Percentiles rank a stretch among this genome's conserved stretches.
Evolutionary conservation across 2,329 filamentous ascomycete species (phyloP).

Genomic region (Xylariaceae sp.): DNA sequence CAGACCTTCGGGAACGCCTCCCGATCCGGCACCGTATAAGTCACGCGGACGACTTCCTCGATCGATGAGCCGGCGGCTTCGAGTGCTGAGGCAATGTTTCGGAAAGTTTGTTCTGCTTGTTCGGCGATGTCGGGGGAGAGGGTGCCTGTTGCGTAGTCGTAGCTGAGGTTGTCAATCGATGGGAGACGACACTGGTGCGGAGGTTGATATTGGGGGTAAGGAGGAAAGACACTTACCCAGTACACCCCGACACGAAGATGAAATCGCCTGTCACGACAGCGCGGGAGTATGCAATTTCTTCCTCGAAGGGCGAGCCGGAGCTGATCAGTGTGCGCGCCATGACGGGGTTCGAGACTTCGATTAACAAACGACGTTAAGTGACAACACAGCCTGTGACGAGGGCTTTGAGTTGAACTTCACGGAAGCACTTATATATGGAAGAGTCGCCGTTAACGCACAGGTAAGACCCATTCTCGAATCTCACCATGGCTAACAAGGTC

Average conservation of each 20-base stretch:
- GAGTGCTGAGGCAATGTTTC: conserved; percentile 15
- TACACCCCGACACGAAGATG: conserved; percentile 18
- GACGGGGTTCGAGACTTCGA: not conserved
- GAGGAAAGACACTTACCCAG: conserved; percentile 10
- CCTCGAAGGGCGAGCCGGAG: conserved; percentile 17
- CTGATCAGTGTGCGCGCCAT: conserved; percentile 14
- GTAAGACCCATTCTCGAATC: too few species aligned
- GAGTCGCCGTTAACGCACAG: too few species aligned
- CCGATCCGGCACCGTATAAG: conserved; percentile 15
- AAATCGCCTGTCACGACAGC: conserved; percentile 18
- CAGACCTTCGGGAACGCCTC: conserved; percentile 12
- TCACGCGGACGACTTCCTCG: conserved; percentile 18
- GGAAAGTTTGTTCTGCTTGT: conserved; percentile 17
- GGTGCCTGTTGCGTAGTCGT: conserved; percentile 17
- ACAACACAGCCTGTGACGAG: not conserved
- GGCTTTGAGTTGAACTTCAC: not conserved
- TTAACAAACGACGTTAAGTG: not conserved
- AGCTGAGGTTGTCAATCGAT: not conserved
- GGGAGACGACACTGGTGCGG: too few species aligned
- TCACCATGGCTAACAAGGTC: too few species aligned
- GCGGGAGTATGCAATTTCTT: conserved; percentile 18
- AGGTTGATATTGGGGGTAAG: too few species aligned
- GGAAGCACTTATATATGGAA: too few species aligned
- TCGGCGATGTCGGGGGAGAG: conserved; percentile 16
- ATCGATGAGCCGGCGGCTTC: conserved; percentile 8